Conservation (phyloP, 2,329 filamentous ascomycete species). For the Gyromitra esculenta region DNA sequence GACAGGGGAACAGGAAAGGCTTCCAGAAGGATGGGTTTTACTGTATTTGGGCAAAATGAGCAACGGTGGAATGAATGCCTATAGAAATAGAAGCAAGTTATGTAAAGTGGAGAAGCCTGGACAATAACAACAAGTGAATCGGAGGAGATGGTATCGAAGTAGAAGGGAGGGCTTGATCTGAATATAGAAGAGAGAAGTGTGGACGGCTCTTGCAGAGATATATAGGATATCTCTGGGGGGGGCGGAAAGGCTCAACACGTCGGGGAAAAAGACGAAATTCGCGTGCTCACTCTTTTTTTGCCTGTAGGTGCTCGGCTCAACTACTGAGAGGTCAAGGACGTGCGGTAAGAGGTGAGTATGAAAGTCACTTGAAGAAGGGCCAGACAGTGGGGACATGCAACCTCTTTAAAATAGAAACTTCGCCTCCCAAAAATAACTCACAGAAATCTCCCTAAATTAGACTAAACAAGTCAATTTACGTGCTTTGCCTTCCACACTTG, state of each 20-base stretch:
- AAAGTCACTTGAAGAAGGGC: conserved; percentile 48
- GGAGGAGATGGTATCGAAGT: conserved; percentile 27
- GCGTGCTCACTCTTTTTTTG: conserved; percentile 50
- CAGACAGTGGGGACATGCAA: conserved; percentile 53
- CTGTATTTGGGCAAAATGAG: conserved; percentile 21
- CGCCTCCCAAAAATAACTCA: conserved; percentile 54
- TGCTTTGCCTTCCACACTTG: conserved; percentile 34
- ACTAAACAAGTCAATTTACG: conserved; percentile 50
- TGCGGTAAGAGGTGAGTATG: conserved; percentile 50
- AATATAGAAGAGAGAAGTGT: conserved; percentile 51
- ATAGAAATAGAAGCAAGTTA: conserved; percentile 46
- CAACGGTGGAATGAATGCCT: conserved; percentile 18
- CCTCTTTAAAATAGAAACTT: conserved; percentile 55
- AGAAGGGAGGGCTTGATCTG: conserved; percentile 39
- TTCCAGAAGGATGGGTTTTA: conserved; percentile 31
- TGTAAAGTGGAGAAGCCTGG: conserved; percentile 36
- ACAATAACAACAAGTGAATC: neutral
- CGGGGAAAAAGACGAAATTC: conserved; percentile 32
- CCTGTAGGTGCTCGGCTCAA: conserved; percentile 38
- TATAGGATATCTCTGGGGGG: conserved; percentile 47
- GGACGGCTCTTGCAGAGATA: conserved; percentile 45
- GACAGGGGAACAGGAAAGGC: conserved; percentile 10
- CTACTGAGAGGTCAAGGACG: conserved; percentile 41
- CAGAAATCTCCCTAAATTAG: conserved; percentile 53
- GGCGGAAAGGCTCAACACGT: conserved; percentile 37